Base-by-base conservation (phyloP, 331 rosid species). In the Cucumis variabilis region DNA sequence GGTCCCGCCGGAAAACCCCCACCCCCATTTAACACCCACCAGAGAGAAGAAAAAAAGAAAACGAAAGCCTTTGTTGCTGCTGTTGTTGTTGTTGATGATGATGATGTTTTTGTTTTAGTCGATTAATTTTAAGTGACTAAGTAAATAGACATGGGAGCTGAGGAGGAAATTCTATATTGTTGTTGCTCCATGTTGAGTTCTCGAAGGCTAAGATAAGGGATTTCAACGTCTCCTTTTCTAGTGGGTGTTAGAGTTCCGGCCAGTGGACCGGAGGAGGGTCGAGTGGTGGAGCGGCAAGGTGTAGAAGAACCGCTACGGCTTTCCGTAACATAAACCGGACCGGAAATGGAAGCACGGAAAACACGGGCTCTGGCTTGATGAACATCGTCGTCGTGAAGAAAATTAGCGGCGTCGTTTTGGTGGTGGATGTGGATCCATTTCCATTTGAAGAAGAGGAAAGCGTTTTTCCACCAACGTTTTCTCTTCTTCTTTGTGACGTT, bases 81-180 rank as follows among this genome's bases (percentile, higher is more conserved):
- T 37, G 44, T 37, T 37, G 44, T 5, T 37, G 7, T 5, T 37
- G 44, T 5, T 37, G 44, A 0, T 33, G 37, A 1, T 33, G 37
- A 33, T 33, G 37, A 33, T 2, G 37, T 33, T 33, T 33, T 33
- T 33, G 37, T 37, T 37, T 37, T 37, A 5, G 7, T 37, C 13
- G 25, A 2, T 80, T 17, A 20, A 19, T 62, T 72, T 78, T 85
- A 96, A 58, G 99, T 94, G 83, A 97, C 98, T 90, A 97, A 85
- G 86, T 97, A 95, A 50, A 97, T 87, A n/a, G 98, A 98, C 98
- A 91, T 86, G 87, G 97, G 91, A 79, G 97, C 92, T 0, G 98
- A 94, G 83, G 95, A 88, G 62, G 98, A 93, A 88, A 90, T 67
- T 91, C 96, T 93, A 69, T 53, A 50, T 67, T 90, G 98, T n/a